Conservation (phyloP, 2,329 filamentous ascomycete genomes). For the Aspergillus quadricinctus region DNA sequence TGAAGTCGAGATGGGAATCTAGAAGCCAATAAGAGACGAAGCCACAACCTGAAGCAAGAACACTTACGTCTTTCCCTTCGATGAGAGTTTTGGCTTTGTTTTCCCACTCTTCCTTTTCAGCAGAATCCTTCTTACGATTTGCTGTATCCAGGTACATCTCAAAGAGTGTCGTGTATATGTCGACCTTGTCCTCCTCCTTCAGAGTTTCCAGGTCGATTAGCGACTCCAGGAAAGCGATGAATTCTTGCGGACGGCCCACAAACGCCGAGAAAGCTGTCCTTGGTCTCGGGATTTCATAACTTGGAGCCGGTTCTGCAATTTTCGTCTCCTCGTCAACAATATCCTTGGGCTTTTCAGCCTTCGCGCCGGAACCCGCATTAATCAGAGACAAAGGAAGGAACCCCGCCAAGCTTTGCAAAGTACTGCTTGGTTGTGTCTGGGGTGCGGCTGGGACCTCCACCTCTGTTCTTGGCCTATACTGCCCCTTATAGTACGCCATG, state of each 20-base stretch:
- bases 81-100: conserved; percentile 85
- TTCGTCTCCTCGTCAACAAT: conserved; percentile 21
- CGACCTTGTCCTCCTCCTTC: conserved; percentile 70
- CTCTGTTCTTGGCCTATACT: conserved; percentile 66
- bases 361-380: conserved; percentile 55
- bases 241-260: conserved; percentile 87
- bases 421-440: conserved; percentile 56
- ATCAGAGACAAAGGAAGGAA: conserved; percentile 83
- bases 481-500: conserved; percentile 89
- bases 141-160: conserved; percentile 97
- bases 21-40: conserved; percentile 9
- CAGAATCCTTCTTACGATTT: conserved; percentile 62
- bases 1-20: conserved; percentile 82
- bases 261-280: conserved; percentile 93
- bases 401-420: conserved; percentile 80
- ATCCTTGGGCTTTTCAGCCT: conserved; percentile 23
- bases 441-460: conserved; percentile 51
- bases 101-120: conserved; percentile 76
- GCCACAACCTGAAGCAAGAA: not conserved
- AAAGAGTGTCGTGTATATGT: conserved; percentile 91
- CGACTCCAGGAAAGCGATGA: conserved; percentile 87
- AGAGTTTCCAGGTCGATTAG: conserved; percentile 69
- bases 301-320: conserved; percentile 40
- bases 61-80: conserved; percentile 63
- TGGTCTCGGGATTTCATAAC: conserved; percentile 77